Conservation (phyloP, 140 eudicot genomes). For the Oenanthe javanica region DNA sequence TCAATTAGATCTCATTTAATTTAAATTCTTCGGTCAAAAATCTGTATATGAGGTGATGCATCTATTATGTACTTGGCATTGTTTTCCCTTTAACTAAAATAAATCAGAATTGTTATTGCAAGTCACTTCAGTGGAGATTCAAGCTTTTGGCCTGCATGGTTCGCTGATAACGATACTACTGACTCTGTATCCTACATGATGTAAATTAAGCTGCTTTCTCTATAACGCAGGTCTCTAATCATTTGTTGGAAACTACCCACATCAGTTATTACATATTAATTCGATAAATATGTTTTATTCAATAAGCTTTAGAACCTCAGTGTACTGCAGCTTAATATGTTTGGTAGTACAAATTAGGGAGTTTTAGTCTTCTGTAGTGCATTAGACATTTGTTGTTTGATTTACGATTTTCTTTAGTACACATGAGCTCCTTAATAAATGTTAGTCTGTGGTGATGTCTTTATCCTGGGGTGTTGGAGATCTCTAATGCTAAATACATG, state of each 20-base stretch:
- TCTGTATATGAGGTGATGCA: neutral
- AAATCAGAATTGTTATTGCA: constrained; percentile 34
- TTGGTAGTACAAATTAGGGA: neutral
- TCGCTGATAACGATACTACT: constrained; percentile 28
- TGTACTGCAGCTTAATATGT: neutral
- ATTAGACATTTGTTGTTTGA: neutral
- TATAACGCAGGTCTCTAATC: neutral
- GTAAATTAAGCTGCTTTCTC: constrained; percentile 8
- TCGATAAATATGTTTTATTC: neutral
- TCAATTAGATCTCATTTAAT: neutral
- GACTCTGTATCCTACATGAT: constrained; percentile 44
- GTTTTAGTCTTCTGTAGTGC: neutral
- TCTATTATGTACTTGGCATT: neutral
- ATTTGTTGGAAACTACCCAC: neutral
- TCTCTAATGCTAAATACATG: constrained; percentile 16
- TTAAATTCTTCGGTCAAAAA: neutral
- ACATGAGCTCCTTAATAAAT: constrained; percentile 29
- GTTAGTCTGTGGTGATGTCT: constrained; percentile 16
- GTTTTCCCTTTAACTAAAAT: constrained; percentile 36
- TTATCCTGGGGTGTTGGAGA: constrained; percentile 22
- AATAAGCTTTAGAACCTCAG: neutral
- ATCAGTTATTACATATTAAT: neutral
- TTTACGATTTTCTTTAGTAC: neutral
- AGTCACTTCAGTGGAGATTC: constrained; percentile 32
- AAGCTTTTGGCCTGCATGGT: constrained; percentile 29